Base-by-base conservation (phyloP, 108 stramenopile species). In the Fragilaria crotonensis region DNA sequence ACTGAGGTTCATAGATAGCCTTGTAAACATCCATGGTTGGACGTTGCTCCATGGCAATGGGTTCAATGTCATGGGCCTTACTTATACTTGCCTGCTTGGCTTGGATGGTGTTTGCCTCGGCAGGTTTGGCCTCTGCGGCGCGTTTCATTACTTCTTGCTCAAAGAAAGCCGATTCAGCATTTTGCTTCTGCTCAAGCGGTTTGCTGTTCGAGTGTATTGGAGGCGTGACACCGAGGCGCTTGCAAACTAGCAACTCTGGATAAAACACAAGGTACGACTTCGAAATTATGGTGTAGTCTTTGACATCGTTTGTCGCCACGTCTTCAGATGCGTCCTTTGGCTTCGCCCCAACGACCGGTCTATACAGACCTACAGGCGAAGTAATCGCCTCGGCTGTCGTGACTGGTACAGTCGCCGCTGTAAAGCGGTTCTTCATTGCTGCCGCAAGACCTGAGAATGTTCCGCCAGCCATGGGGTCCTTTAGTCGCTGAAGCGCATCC, bases 361-460 rank as follows among this genome's bases (percentile, higher is more conserved):
- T 52, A 25, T 52, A 5, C 2, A 26, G 14, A 23, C 36, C 44
- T 23, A 26, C 23, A 28, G 31, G 50, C 50, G 4, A 22, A 20
- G 58, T 28, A n/a, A n/a, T 5, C 54, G 14, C 25, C 5, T 58
- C 57, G 11, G n/a, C 57, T 45, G 44, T 19, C 22, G 4, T 7
- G 4, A 4, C 44, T 9, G 33, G 18, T 5, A 51, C 49, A 18
- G 18, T n/a, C 19, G 61, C 17, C n/a, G n/a, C n/a, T 22, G 74
- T 76, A 57, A 81, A 81, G 5, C 81, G 68, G 65, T 62, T 66
- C 44, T 68, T 73, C 72, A 79, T 74, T 3, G 77, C 60, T 36
- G 48, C 63, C 3, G 72, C 67, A 36, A 83, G 36, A 11, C 48
- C 59, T 22, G 54, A 27, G 68, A 79, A 83, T 30, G 65, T 29